Evolutionary conservation across 441 rosid species (phyloP).

Genomic region (Metrosideros polymorpha): DNA sequence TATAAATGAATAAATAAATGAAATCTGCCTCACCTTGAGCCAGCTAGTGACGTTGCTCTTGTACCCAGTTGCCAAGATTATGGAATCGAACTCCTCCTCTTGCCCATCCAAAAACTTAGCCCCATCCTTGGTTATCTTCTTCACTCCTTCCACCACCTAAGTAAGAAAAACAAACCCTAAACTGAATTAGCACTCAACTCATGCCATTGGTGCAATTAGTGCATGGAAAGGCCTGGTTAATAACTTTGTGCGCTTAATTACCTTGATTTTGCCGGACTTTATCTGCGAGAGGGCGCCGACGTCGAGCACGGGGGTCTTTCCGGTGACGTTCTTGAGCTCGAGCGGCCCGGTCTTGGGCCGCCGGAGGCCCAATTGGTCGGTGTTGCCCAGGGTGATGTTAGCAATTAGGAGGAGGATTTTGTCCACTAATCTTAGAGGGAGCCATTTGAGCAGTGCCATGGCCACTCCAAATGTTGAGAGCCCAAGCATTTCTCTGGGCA

Average conservation of each 20-base stretch:
- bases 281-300: conserved; percentile 6
- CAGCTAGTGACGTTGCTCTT: conserved; percentile 6
- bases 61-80: conserved; percentile 16
- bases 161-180: not conserved
- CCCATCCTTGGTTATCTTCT: not conserved
- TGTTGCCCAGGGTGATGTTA: not conserved
- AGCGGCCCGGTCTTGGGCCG: conserved; percentile 12
- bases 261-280: conserved; percentile 7
- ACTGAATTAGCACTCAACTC: not conserved
- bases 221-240: not conserved
- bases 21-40: conserved; percentile 5
- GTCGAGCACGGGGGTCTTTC: conserved; percentile 12
- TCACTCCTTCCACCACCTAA: conserved; percentile 6
- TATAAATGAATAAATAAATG: not conserved
- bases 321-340: conserved; percentile 7
- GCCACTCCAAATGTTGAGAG: conserved; percentile 7
- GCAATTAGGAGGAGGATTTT: not conserved
- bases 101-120: conserved; percentile 7
- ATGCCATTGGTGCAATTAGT: not conserved
- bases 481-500: conserved; percentile 11
- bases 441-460: conserved; percentile 9
- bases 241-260: not conserved
- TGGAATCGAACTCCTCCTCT: not conserved
- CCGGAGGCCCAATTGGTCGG: not conserved
- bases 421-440: conserved; percentile 3